phyloP scores from a whole-genome alignment of 2,329 filamentous ascomycete genomes.

The Hymenoscyphus linearis region DNA sequence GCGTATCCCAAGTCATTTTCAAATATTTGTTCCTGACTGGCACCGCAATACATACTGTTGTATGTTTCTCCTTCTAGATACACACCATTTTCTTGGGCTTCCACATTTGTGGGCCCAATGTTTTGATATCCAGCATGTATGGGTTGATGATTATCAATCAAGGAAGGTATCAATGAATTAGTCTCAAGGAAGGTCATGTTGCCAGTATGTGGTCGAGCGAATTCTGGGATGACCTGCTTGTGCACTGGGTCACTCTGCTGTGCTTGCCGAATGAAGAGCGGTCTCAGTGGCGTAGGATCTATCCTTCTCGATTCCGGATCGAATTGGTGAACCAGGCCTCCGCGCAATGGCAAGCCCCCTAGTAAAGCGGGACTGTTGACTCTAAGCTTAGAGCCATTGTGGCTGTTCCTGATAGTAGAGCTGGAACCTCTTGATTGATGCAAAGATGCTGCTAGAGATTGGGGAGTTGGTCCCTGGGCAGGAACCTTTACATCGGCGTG shows the following conservation, averaged over 20 bases:
- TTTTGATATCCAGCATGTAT: not conserved
- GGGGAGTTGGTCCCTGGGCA: not conserved
- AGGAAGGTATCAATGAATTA: not conserved
- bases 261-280: conserved; percentile 11
- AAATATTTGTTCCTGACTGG: not conserved
- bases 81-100: not conserved
- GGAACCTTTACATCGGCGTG: not conserved
- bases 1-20: not conserved
- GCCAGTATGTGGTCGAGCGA: not conserved
- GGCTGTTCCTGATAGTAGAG: not conserved
- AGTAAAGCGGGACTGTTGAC: not conserved
- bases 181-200: not conserved
- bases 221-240: not conserved
- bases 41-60: not conserved
- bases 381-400: not conserved
- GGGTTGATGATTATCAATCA: not conserved
- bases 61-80: not conserved
- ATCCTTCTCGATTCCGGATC: not conserved
- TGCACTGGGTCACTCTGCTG: not conserved
- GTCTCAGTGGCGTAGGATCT: not conserved
- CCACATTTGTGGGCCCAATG: not conserved
- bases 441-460: not conserved
- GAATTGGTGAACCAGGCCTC: conserved; percentile 5
- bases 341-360: conserved; percentile 11
- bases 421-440: not conserved